phyloP scores from a whole-genome alignment of 176 grass and related monocot species.

The Luzula sylvatica region DNA sequence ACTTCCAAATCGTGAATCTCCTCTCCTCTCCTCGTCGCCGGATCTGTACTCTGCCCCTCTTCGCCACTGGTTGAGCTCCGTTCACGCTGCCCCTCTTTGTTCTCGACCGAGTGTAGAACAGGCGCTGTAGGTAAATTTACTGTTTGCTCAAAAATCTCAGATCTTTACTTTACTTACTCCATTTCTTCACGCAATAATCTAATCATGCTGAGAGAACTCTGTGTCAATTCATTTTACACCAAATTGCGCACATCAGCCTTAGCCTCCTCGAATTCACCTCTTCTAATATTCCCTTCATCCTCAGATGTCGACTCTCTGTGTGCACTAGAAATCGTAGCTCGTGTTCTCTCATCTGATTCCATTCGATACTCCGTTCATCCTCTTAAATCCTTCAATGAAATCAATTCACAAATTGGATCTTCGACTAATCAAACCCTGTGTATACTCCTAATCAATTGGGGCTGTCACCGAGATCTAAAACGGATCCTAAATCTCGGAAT shows the following conservation, averaged over 20 bases:
- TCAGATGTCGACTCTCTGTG: conserved; percentile 77
- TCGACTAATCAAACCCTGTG: conserved; percentile 21
- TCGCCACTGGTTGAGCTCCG: no score
- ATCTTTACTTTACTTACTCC: no score
- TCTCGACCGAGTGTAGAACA: no score
- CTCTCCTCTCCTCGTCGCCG: no score
- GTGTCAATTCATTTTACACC: conserved; percentile 53
- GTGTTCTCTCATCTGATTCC: conserved; percentile 60
- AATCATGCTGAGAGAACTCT: conserved; percentile 56
- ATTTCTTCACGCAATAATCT: no score
- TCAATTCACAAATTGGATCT: conserved; percentile 24
- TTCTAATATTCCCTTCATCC: conserved; percentile 69
- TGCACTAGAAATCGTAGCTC: conserved; percentile 47
- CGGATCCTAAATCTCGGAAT: conserved; percentile 31
- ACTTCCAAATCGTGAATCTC: no score
- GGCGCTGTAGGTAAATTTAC: no score
- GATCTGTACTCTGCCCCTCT: no score
- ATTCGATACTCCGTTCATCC: conserved; percentile 44
- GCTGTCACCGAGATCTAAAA: conserved; percentile 53
- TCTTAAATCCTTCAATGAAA: conserved; percentile 38
- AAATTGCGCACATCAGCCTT: conserved; percentile 39
- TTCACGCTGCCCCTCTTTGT: no score
- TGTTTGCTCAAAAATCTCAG: no score
- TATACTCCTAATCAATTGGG: conserved; percentile 75
- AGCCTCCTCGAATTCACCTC: conserved; percentile 27